Conservation (phyloP, 257 asterid species). For the Cynanchum wilfordii region DNA sequence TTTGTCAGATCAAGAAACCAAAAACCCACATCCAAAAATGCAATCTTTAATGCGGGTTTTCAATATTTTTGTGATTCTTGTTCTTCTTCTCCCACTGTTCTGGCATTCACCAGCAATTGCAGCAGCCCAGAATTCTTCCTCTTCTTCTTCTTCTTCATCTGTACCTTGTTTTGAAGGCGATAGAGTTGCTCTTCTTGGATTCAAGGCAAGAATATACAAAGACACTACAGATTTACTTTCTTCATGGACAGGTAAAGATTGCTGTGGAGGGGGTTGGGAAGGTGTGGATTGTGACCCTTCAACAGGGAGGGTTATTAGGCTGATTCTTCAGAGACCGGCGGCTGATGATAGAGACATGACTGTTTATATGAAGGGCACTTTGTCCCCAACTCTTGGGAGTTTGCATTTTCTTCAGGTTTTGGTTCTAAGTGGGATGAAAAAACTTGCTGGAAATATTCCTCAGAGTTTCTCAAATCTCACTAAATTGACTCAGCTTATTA, state of each 20-base stretch:
- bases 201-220: constrained; percentile 54
- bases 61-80: constrained; percentile 28
- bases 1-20: constrained; percentile 8
- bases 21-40: constrained; percentile 41
- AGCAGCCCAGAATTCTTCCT: background rate
- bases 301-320: constrained; percentile 50
- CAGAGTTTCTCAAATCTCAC: constrained; percentile 50
- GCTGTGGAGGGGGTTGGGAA: constrained; percentile 96
- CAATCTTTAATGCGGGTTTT: constrained; percentile 39
- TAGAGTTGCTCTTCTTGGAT: constrained; percentile 68
- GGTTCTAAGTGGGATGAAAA: constrained; percentile 73
- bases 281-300: constrained; percentile 69
- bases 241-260: constrained; percentile 70
- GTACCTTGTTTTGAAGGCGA: constrained; percentile 48
- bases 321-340: constrained; percentile 56
- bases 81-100: constrained; percentile 20
- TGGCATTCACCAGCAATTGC: constrained; percentile 15
- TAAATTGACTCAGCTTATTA: constrained; percentile 53
- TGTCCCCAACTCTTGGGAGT: constrained; percentile 57
- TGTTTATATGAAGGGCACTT: constrained; percentile 62
- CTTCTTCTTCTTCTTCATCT: background rate
- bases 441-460: constrained; percentile 55
- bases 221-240: constrained; percentile 67
- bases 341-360: constrained; percentile 21
- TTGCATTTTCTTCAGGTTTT: constrained; percentile 54